Evolutionary conservation across 2,329 filamentous ascomycete genomes (phyloP), one percentile per base, ranked within the genome.

Genomic region (Helotiales sp.): DNA sequence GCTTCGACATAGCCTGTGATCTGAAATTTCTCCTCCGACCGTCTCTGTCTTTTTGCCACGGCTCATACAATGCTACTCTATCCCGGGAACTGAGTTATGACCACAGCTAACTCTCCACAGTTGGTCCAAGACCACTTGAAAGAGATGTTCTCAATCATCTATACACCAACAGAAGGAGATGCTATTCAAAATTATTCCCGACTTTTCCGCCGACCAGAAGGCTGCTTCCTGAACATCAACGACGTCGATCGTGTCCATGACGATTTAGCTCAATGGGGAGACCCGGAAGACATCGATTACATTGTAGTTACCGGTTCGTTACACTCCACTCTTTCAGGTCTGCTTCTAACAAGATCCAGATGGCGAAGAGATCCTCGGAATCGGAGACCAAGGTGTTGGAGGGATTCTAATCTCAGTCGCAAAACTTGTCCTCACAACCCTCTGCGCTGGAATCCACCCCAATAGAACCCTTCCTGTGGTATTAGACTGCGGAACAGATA

Each of bases 71-170:
- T n/a, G n/a, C n/a, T n/a, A n/a, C n/a, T n/a, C n/a, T n/a, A n/a
- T n/a, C n/a, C n/a, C n/a, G n/a, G n/a, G n/a, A n/a, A n/a, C n/a
- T n/a, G n/a, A n/a, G n/a, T n/a, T n/a, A n/a, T n/a, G n/a, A n/a
- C n/a, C n/a, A n/a, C n/a, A n/a, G n/a, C 66, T 73, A 55, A 71
- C 60, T 28, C 7, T 26, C 11, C 55, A 1, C 58, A 93, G 86
- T 84, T 96, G 10, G 83, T 96, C 7, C 85, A 92, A 76, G 87
- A 91, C 4, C 90, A 97, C 73, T 80, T 97, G 22, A 89, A 91
- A 70, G 93, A 97, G 76, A 96, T 97, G 91, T 94, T 96, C 75
- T 88, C 90, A 47, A 82, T 97, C n/a, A 92, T 97, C 30, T 97
- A 97, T 76, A 97, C 93, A 0, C 93, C 93, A 0, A 97, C 93